Conservation (phyloP, 805 yeast species). For the Kurtzmaniella cleridarum region DNA sequence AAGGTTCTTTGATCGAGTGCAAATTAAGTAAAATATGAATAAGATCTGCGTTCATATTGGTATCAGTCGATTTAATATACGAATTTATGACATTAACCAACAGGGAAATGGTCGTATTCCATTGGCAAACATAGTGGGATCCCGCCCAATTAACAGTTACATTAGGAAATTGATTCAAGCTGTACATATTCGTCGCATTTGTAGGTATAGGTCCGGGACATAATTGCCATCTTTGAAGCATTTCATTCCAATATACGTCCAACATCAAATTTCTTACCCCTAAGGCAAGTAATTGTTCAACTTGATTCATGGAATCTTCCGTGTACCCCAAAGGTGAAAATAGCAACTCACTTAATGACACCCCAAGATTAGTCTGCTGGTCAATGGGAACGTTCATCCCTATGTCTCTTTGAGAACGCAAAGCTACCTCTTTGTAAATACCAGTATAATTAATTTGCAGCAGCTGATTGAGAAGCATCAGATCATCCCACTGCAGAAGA, state of each 20-base stretch:
- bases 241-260: constrained; percentile 54
- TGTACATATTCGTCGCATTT: constrained; percentile 12
- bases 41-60: constrained; percentile 27
- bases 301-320: constrained; percentile 9
- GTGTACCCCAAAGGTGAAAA: constrained; percentile 28
- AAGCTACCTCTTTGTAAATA: constrained; percentile 11
- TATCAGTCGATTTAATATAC: constrained; percentile 22
- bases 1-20: constrained; percentile 11
- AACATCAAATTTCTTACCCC: constrained; percentile 46
- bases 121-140: constrained; percentile 21
- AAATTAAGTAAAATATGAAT: constrained; percentile 26
- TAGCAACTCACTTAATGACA: constrained; percentile 22
- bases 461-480: not conserved
- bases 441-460: not conserved
- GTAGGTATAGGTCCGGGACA: constrained; percentile 44
- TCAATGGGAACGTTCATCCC: constrained; percentile 25
- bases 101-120: constrained; percentile 17
- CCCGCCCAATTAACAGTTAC: constrained; percentile 22
- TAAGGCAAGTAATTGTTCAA: constrained; percentile 25
- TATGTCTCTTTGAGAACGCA: constrained; percentile 32
- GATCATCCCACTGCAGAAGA: not conserved
- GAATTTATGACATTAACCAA: constrained; percentile 15
- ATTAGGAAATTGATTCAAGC: constrained; percentile 8
- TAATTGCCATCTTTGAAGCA: constrained; percentile 42
- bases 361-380: constrained; percentile 27